A percentile compares a stretch with the other conserved stretches of the same genome.
These are phyloP conservation scores for Dioszegia hungarica DNA, from an alignment of 768 basidiomycete species.

Conservation along the genomic window DNA sequence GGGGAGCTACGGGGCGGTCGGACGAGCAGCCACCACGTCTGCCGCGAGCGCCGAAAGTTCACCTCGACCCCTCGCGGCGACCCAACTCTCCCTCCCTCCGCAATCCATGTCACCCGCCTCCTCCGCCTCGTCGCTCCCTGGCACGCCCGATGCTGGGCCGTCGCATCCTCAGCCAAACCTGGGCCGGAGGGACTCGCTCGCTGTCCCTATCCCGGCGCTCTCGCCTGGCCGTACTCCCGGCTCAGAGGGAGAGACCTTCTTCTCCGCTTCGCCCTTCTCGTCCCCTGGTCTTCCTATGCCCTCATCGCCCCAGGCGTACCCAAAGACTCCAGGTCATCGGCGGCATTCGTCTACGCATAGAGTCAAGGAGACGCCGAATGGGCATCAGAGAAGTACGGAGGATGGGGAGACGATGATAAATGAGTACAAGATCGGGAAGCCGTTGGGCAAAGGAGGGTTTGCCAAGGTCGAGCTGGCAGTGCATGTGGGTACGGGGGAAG, in stretches of 20 bases:
- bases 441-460: slow-evolving; percentile 47
- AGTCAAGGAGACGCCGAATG: slow-evolving; percentile 43
- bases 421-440: slow-evolving; percentile 43
- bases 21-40: no score
- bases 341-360: slow-evolving; percentile 36
- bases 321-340: slow-evolving; percentile 23
- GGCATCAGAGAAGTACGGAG: slow-evolving; percentile 35
- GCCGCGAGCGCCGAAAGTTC: no score
- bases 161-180: no score
- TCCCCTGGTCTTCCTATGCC: slow-evolving; percentile 14
- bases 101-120: background rate
- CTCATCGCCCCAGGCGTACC: slow-evolving; percentile 24
- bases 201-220: no score
- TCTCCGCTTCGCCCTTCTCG: background rate
- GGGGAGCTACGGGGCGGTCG: no score
- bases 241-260: background rate
- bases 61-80: background rate
- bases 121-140: background rate
- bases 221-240: background rate
- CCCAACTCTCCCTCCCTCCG: slow-evolving; percentile 13
- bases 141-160: no score
- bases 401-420: slow-evolving; percentile 45
- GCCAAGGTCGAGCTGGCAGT: slow-evolving; percentile 48
- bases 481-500: slow-evolving; percentile 44
- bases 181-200: no score